Conservation (phyloP, 352 stramenopile species). For the Globisporangium alternatum region DNA sequence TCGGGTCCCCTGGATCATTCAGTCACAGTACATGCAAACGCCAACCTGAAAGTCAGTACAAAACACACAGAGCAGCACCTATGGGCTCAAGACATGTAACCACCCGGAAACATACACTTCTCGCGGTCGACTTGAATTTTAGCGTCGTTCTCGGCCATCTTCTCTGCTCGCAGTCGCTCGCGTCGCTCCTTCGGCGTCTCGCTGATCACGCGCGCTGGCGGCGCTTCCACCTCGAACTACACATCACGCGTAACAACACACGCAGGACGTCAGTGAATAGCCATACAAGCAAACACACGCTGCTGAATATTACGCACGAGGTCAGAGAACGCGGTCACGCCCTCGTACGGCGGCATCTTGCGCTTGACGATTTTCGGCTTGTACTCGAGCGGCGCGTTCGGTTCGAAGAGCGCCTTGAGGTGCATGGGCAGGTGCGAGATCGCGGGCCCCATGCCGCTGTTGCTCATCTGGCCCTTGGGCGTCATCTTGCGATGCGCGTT, state of each 20-base stretch:
- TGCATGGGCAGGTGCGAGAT: slow-evolving; percentile 79
- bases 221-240: slow-evolving; percentile 62
- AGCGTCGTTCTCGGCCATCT: slow-evolving; percentile 52
- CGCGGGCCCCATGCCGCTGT: slow-evolving; percentile 80
- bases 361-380: slow-evolving; percentile 74
- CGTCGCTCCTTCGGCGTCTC: slow-evolving; percentile 79
- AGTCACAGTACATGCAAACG: neutral
- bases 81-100: neutral
- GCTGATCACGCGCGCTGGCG: slow-evolving; percentile 49
- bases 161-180: slow-evolving; percentile 58
- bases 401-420: slow-evolving; percentile 81
- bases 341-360: slow-evolving; percentile 84
- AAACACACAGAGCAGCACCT: neutral
- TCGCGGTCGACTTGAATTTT: slow-evolving; percentile 59
- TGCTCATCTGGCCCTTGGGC: slow-evolving; percentile 87
- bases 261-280: neutral
- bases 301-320: slow-evolving; percentile 18
- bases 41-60: too few species aligned
- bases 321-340: slow-evolving; percentile 40
- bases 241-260: neutral
- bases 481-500: slow-evolving; percentile 88
- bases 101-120: slow-evolving; percentile 41
- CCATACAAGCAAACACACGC: neutral
- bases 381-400: slow-evolving; percentile 69
- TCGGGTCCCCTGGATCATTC: slow-evolving; percentile 46